These are phyloP conservation scores for Trichoderma koningii DNA, from an alignment of 2,329 filamentous ascomycete species.

Conservation along the genomic window DNA sequence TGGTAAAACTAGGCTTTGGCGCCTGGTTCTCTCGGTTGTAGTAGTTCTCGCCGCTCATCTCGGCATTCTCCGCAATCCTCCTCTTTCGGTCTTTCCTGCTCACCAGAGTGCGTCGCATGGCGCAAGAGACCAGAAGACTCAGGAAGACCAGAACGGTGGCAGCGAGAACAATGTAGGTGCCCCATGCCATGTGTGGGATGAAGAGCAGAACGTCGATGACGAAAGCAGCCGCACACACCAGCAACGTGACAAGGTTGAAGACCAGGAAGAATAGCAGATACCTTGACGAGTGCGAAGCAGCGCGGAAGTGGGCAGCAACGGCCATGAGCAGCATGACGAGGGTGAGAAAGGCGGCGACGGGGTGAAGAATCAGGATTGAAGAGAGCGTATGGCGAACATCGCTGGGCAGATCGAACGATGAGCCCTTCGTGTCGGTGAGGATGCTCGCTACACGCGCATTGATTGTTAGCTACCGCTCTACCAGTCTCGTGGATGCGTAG, in stretches of 20 bases:
- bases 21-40: slow-evolving; percentile 69
- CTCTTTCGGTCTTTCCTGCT: slow-evolving; percentile 91
- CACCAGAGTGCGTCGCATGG: slow-evolving; percentile 90
- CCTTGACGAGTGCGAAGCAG: slow-evolving; percentile 83
- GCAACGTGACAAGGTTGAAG: slow-evolving; percentile 79
- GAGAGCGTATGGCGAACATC: slow-evolving; percentile 68
- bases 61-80: slow-evolving; percentile 88
- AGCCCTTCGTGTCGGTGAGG: slow-evolving; percentile 35
- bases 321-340: slow-evolving; percentile 83
- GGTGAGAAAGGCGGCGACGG: slow-evolving; percentile 82
- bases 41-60: slow-evolving; percentile 95
- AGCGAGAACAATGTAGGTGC: slow-evolving; percentile 87
- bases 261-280: slow-evolving; percentile 86
- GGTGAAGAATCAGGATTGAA: slow-evolving; percentile 87
- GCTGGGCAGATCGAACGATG: slow-evolving; percentile 59
- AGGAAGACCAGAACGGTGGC: slow-evolving; percentile 83
- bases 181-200: slow-evolving; percentile 90
- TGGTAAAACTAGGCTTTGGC: slow-evolving; percentile 49
- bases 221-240: slow-evolving; percentile 84
- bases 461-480: background rate
- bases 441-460: slow-evolving; percentile 31
- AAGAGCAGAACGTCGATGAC: slow-evolving; percentile 93
- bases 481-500: background rate
- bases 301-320: slow-evolving; percentile 79
- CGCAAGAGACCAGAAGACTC: slow-evolving; percentile 83